Evolutionary conservation across 352 stramenopile genomes (phyloP).

Genomic region (Phytophthora tentaculata): DNA sequence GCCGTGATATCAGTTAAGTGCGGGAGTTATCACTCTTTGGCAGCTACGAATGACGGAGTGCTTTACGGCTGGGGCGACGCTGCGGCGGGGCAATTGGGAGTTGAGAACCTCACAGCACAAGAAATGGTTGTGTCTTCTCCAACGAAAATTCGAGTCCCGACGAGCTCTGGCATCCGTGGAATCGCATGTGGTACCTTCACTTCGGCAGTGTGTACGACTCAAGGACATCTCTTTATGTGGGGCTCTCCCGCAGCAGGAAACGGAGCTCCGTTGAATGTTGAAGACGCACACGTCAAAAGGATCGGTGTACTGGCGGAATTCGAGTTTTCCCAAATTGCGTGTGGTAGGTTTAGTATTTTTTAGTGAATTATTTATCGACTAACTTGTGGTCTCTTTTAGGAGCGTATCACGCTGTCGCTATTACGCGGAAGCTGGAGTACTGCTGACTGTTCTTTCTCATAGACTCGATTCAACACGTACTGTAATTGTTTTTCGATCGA

Average conservation of each 20-base stretch:
- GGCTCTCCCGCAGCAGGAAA: constrained; percentile 77
- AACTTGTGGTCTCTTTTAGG: constrained; percentile 37
- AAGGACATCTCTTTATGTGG: constrained; percentile 76
- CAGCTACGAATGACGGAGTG: constrained; percentile 45
- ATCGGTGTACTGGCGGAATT: constrained; percentile 56
- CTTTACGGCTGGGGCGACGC: constrained; percentile 85
- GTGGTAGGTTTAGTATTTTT: constrained; percentile 44
- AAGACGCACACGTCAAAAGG: constrained; percentile 59
- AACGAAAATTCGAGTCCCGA: constrained; percentile 45
- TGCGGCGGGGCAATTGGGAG: constrained; percentile 71
- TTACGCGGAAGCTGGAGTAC: constrained; percentile 60
- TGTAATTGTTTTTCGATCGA: too few relatives aligned
- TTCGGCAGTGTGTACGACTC: constrained; percentile 53
- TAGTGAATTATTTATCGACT: constrained; percentile 6
- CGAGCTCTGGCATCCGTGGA: constrained; percentile 35
- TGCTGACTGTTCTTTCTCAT: too few relatives aligned
- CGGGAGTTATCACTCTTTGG: constrained; percentile 81
- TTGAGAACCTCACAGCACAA: constrained; percentile 44
- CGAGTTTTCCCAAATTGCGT: constrained; percentile 58
- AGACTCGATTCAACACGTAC: too few relatives aligned
- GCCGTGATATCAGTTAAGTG: constrained; percentile 57
- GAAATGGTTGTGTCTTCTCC: constrained; percentile 69
- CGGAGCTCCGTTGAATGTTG: constrained; percentile 51
- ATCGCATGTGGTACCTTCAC: constrained; percentile 76
- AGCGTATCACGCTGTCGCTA: constrained; percentile 67